A percentile compares a stretch with the other conserved stretches of the same genome.
phyloP scores from a whole-genome alignment of 371 early-diverging fungal genomes.

The Blakeslea trispora region DNA sequence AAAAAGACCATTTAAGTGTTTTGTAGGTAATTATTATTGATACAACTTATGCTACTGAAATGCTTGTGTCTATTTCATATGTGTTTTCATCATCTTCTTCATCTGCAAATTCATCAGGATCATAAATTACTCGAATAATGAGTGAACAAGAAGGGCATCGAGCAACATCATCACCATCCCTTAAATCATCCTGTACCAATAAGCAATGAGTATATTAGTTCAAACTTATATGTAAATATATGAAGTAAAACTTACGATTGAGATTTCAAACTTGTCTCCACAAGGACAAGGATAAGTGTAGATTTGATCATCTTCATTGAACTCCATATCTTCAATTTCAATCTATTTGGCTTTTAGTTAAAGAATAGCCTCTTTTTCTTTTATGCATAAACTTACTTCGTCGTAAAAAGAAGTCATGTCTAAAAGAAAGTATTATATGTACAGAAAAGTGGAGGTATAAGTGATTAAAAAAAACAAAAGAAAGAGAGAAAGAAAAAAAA shows the following conservation, averaged over 20 bases:
- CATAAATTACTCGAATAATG: conserved; percentile 85
- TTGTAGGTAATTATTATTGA: too few species aligned
- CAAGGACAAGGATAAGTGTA: conserved; percentile 99
- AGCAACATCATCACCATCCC: conserved; percentile 93
- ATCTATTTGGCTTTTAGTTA: conserved; percentile 39
- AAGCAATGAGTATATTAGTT: too few species aligned
- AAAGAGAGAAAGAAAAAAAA: too few species aligned
- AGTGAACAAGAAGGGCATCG: conserved; percentile 97
- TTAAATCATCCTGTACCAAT: conserved; percentile 89
- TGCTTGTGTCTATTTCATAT: conserved; percentile 39
- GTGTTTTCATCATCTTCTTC: conserved; percentile 42
- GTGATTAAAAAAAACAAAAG: too few species aligned
- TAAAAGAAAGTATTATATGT: too few species aligned
- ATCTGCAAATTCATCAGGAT: conserved; percentile 69
- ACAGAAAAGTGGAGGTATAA: not conserved
- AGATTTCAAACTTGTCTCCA: conserved; percentile 98
- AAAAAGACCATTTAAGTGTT: conserved; percentile 32
- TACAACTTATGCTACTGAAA: conserved; percentile 26
- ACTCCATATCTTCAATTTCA: conserved; percentile 98
- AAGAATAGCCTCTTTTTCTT: not conserved
- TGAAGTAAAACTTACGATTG: conserved; percentile 47
- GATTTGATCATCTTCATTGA: conserved; percentile 78
- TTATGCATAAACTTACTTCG: conserved; percentile 29
- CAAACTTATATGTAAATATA: not conserved
- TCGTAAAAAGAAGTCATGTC: conserved; percentile 41